Evolutionary conservation across 345 rosid genomes (phyloP).

Genomic region (Aquilaria malaccensis): DNA sequence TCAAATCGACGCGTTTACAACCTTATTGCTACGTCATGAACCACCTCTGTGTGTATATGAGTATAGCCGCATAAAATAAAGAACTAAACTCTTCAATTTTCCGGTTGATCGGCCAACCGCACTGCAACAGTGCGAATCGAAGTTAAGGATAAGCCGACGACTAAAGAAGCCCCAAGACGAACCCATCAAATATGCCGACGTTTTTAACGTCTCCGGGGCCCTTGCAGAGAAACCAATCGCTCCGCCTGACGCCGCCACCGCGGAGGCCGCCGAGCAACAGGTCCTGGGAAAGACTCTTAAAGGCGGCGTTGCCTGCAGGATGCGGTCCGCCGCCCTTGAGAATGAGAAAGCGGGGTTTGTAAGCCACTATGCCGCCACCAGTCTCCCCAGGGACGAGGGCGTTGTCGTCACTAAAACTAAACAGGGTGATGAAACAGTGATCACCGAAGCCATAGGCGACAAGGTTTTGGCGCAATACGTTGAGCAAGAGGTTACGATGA

Average conservation of each 20-base stretch:
- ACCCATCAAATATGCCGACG: constrained; percentile 24
- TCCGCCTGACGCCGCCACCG: constrained; percentile 28
- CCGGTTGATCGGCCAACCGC: too few relatives aligned
- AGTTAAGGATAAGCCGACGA: constrained; percentile 20
- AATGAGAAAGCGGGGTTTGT: constrained; percentile 23
- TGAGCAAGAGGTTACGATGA: constrained; percentile 12
- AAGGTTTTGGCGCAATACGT: constrained; percentile 30
- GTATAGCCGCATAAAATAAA: too few relatives aligned
- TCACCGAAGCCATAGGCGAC: constrained; percentile 29
- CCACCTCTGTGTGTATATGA: too few relatives aligned
- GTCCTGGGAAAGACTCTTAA: constrained; percentile 23
- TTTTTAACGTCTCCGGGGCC: constrained; percentile 33
- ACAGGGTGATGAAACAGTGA: constrained; percentile 12
- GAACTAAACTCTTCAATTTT: too few relatives aligned
- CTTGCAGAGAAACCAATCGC: constrained; percentile 26
- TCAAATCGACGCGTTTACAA: too few relatives aligned
- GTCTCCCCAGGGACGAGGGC: constrained; percentile 16
- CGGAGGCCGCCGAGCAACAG: constrained; percentile 34
- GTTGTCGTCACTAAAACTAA: constrained; percentile 15
- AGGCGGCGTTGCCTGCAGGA: constrained; percentile 26
- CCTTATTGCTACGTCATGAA: too few relatives aligned
- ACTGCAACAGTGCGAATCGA: too few relatives aligned
- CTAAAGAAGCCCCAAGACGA: constrained; percentile 11
- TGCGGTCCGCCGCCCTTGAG: constrained; percentile 29
- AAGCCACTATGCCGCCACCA: constrained; percentile 7